Percentiles rank a stretch among this genome's conserved stretches.
phyloP scores from a whole-genome alignment of 2,329 filamentous ascomycete species.

The Dothideomycetes sp. region DNA sequence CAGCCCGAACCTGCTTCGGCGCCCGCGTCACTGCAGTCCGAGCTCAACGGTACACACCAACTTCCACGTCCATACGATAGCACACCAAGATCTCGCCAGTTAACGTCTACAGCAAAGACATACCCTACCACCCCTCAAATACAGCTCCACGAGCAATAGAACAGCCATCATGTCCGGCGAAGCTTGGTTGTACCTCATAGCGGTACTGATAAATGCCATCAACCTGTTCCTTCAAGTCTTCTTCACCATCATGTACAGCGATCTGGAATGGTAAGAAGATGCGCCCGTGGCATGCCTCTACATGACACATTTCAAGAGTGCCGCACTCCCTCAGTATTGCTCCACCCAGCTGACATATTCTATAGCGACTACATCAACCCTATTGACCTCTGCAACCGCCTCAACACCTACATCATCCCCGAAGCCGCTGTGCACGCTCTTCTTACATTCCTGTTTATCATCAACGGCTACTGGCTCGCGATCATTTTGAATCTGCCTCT shows the following conservation, averaged over 20 bases:
- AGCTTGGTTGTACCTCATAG: constrained; percentile 74
- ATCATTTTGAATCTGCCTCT: constrained; percentile 86
- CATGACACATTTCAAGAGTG: no score
- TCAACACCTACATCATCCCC: constrained; percentile 98
- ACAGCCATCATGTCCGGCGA: constrained; percentile 25
- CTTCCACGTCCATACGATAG: no score
- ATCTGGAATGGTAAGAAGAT: constrained; percentile 90
- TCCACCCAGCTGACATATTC: not conserved
- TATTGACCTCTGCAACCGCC: constrained; percentile 98
- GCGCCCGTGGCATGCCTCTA: not conserved
- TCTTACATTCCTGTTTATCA: constrained; percentile 87
- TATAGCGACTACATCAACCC: constrained; percentile 97
- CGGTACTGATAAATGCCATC: constrained; percentile 98
- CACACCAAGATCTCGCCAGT: no score
- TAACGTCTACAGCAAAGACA: no score
- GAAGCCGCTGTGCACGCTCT: constrained; percentile 97
- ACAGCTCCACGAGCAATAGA: not conserved
- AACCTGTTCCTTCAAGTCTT: constrained; percentile 99
- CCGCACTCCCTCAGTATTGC: no score
- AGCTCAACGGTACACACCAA: no score
- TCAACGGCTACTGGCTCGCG: constrained; percentile 98
- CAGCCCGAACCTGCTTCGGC: no score
- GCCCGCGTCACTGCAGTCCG: no score
- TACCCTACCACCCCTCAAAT: no score
- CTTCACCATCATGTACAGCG: constrained; percentile 99